phyloP scores from a whole-genome alignment of 2,329 filamentous ascomycete species.

The Cladosporium oxysporum region DNA sequence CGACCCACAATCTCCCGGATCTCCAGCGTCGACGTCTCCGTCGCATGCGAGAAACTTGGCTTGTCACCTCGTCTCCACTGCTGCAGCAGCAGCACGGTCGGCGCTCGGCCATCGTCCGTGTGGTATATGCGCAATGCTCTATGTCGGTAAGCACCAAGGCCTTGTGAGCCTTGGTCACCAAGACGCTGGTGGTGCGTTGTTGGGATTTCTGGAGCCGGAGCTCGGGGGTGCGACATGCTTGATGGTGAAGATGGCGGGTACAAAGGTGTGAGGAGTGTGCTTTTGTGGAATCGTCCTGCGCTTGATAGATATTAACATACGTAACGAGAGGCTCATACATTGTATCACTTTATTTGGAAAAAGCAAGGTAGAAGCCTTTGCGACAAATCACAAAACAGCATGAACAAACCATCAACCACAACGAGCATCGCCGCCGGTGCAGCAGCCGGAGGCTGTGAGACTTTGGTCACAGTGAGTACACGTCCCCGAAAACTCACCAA shows the following conservation, averaged over 20 bases:
- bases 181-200: slow-evolving; percentile 9
- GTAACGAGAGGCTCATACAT: not conserved
- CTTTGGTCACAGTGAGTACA: slow-evolving; percentile 14
- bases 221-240: not conserved
- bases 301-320: not conserved
- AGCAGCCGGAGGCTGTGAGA: slow-evolving; percentile 19
- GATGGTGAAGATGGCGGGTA: not conserved
- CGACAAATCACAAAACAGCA: not conserved
- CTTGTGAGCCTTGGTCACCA: slow-evolving; percentile 8
- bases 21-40: not conserved
- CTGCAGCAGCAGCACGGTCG: not conserved
- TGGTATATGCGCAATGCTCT: slow-evolving; percentile 3
- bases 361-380: too few relatives aligned
- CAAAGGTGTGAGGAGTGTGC: not conserved
- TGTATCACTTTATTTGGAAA: not conserved
- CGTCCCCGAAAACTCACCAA: too few relatives aligned
- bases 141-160: not conserved
- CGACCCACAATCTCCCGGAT: slow-evolving; percentile 1
- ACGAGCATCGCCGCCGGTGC: slow-evolving; percentile 19
- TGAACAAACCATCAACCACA: slow-evolving; percentile 14
- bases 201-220: not conserved
- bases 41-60: not conserved
- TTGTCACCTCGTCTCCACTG: not conserved
- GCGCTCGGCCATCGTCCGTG: slow-evolving; percentile 5
- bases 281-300: not conserved